These are phyloP conservation scores for Tulasnella sp. DNA, from an alignment of 768 basidiomycete species.

Conservation along the genomic window DNA sequence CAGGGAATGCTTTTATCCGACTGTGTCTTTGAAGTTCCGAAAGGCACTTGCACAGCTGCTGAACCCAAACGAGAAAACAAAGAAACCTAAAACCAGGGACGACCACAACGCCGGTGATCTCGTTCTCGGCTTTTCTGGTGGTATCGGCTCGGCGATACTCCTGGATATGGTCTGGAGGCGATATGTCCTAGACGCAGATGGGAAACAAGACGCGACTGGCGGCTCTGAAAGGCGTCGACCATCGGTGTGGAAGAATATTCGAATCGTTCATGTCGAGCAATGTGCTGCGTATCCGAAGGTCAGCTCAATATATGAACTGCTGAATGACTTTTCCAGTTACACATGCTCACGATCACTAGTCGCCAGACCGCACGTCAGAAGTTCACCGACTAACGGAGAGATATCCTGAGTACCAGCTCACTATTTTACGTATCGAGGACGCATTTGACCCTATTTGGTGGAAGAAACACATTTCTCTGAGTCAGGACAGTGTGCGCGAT, in stretches of 20 bases:
- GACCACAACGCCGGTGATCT: conserved; percentile 24
- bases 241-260: conserved; percentile 38
- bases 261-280: conserved; percentile 39
- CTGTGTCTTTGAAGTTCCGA: conserved; percentile 10
- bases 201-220: conserved; percentile 43
- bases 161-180: conserved; percentile 53
- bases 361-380: conserved; percentile 3
- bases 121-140: conserved; percentile 64
- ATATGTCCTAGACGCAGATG: conserved; percentile 56
- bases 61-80: not conserved
- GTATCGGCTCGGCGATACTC: conserved; percentile 60
- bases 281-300: not conserved
- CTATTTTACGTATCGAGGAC: conserved; percentile 48
- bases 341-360: not conserved
- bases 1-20: conserved; percentile 11
- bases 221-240: conserved; percentile 40
- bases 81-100: not conserved
- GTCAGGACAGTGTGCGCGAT: no score
- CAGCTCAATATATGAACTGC: not conserved
- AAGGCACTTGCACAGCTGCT: conserved; percentile 4
- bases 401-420: conserved; percentile 13
- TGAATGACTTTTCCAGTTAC: not conserved
- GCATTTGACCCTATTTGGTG: conserved; percentile 42
- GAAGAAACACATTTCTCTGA: not conserved
- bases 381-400: not conserved